Base-by-base conservation (phyloP, 2,329 filamentous ascomycete genomes). In the Sphaerulina musiva region DNA sequence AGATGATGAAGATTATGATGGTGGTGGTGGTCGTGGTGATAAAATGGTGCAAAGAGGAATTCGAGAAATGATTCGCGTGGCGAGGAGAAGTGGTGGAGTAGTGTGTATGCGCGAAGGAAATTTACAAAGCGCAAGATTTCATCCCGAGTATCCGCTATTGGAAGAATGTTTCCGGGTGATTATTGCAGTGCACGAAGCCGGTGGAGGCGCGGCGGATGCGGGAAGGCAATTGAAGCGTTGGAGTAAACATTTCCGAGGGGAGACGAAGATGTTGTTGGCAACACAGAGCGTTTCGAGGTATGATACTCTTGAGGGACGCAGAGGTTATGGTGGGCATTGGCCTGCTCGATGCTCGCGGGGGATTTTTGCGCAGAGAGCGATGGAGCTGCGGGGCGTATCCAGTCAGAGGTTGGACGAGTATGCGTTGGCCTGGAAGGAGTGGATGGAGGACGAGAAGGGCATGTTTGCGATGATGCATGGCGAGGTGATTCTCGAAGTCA, bases 81-180 rank as follows among this genome's bases (percentile, higher is more conserved):
- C 56, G 29, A 49, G 14, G 12, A 51, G 46, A 26, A 52, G 56
- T n/a, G 56, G 56, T n/a, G 56, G 56, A 1, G 44, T 54, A 4
- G 10, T 62, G 2, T 62, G 60, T 55, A 54, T 62, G 55, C 47
- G 60, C 4, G 60, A 62, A 31, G 60, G 60, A 2, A 54, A 60
- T 53, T 48, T 62, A 23, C 26, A n/a, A 12, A 61, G 53, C 5
- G 59, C 43, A 17, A 52, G 52, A 20, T 61, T 61, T 34, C 58
- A 31, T n/a, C 49, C 54, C 10, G 46, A 34, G 8, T 50, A 57
- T 54, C 32, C 36, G n/a, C 14, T 46, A 2, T 44, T 62, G 44
- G 53, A 57, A 31, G 59, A 59, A 41, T 62, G 60, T 44, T 59
- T 61, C 49, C 29, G 51, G 23, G 44, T 54, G 2, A 57, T 62